phyloP scores from a whole-genome alignment of 805 yeast genomes.

The Lipomyces spencermartinsiae region DNA sequence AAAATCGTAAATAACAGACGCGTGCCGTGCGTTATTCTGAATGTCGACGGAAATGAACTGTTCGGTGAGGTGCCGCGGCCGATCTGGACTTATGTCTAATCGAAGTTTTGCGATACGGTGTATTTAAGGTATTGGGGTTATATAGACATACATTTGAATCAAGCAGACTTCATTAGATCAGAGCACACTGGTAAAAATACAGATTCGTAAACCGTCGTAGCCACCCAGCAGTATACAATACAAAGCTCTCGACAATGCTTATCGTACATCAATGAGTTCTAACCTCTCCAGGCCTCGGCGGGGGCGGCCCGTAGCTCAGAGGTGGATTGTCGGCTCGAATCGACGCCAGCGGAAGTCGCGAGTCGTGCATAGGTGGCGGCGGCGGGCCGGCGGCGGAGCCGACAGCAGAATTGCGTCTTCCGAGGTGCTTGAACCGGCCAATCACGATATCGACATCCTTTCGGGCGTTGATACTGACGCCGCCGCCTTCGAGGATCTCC shows the following conservation, averaged over 20 bases:
- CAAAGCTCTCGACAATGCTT: background rate
- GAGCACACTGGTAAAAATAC: background rate
- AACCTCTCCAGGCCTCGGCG: background rate
- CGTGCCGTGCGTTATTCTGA: conserved; percentile 28
- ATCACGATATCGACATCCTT: conserved; percentile 33
- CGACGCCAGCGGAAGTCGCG: background rate
- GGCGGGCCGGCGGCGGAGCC: background rate
- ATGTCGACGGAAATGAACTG: conserved; percentile 7
- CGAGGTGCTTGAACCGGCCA: conserved; percentile 31
- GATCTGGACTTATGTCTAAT: conserved; percentile 31
- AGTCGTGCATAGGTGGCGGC: conserved; percentile 5
- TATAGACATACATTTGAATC: background rate
- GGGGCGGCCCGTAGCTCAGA: background rate
- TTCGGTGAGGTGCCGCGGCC: conserved; percentile 22
- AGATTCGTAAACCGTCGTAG: background rate
- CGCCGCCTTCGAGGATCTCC: conserved; percentile 32
- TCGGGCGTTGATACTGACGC: conserved; percentile 35
- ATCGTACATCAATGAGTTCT: background rate
- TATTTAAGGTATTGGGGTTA: background rate
- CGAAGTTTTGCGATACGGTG: background rate
- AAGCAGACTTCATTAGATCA: background rate
- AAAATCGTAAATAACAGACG: conserved; percentile 18
- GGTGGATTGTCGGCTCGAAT: background rate
- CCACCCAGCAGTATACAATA: background rate
- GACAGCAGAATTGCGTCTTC: conserved; percentile 13